Conservation (phyloP, 2,329 filamentous ascomycete species). For the Monilinia vaccinii-corymbosi region DNA sequence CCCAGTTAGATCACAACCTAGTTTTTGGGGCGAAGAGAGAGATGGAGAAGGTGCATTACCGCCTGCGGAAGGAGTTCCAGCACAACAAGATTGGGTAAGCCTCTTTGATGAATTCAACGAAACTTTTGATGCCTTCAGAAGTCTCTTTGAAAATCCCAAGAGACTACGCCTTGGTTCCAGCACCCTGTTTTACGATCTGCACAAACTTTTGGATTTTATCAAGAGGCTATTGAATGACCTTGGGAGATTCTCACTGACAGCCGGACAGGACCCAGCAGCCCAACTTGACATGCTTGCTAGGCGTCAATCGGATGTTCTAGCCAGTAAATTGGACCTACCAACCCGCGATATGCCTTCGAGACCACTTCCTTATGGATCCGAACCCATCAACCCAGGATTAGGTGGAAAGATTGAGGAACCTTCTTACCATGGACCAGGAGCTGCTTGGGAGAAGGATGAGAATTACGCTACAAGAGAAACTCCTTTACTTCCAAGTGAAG, state of each 20-base stretch:
- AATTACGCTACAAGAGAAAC: slow-evolving; percentile 33
- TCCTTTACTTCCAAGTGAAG: slow-evolving; percentile 25
- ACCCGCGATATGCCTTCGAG: slow-evolving; percentile 38
- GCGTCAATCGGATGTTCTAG: slow-evolving; percentile 54
- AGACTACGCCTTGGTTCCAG: background rate
- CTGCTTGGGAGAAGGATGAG: slow-evolving; percentile 44
- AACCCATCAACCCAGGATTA: slow-evolving; percentile 37
- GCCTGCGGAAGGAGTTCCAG: slow-evolving; percentile 71
- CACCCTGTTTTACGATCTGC: slow-evolving; percentile 1
- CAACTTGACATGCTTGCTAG: slow-evolving; percentile 62
- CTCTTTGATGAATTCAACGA: slow-evolving; percentile 37
- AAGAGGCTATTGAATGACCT: slow-evolving; percentile 5
- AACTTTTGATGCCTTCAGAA: slow-evolving; percentile 5
- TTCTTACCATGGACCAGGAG: slow-evolving; percentile 42
- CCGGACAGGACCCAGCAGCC: slow-evolving; percentile 54
- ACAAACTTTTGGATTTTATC: slow-evolving; percentile 3
- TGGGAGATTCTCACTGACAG: slow-evolving; percentile 8
- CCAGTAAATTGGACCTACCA: slow-evolving; percentile 39
- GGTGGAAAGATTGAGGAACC: slow-evolving; percentile 33
- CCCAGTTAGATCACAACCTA: slow-evolving; percentile 55
- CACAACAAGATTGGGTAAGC: slow-evolving; percentile 90
- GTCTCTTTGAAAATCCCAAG: slow-evolving; percentile 3
- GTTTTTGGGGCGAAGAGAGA: slow-evolving; percentile 51
- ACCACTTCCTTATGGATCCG: slow-evolving; percentile 45
- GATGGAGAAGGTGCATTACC: slow-evolving; percentile 54